These are phyloP conservation scores for Cercophora samala DNA, from an alignment of 495 filamentous ascomycete species.

Conservation along the genomic window DNA sequence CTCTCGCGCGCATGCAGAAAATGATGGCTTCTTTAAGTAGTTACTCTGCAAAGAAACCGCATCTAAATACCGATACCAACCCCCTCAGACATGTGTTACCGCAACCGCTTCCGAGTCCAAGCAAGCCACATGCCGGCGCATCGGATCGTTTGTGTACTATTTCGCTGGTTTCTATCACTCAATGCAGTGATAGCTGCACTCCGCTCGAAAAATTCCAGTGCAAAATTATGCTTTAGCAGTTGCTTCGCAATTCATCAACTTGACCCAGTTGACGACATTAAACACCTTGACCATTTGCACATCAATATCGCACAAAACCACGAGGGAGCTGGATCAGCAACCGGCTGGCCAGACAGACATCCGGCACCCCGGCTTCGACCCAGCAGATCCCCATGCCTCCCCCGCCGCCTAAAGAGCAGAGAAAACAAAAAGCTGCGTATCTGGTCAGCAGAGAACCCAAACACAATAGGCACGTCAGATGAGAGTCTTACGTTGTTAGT, in stretches of 20 bases:
- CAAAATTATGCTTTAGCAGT: background rate
- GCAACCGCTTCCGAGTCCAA: background rate
- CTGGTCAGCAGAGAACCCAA: conserved; percentile 23
- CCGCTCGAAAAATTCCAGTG: background rate
- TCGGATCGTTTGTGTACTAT: background rate
- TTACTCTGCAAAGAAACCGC: background rate
- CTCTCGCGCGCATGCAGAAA: background rate
- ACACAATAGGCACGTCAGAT: conserved; percentile 29
- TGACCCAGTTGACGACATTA: background rate
- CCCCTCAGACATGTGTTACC: background rate
- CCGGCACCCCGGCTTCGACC: background rate
- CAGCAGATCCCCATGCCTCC: background rate
- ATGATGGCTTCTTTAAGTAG: background rate
- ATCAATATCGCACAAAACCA: background rate
- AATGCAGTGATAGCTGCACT: background rate
- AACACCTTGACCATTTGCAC: background rate
- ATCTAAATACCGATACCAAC: background rate
- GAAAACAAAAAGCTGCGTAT: conserved; percentile 86
- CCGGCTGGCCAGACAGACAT: background rate
- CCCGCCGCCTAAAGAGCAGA: conserved; percentile 70
- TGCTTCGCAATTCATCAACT: background rate
- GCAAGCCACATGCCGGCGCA: background rate
- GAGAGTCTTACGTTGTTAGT: conserved; percentile 82
- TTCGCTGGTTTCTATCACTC: background rate
- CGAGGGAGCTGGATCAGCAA: background rate